Percentiles rank a stretch among this genome's conserved stretches.
These are phyloP conservation scores for Mrakia gelida DNA, from an alignment of 768 basidiomycete genomes.

Conservation along the genomic window DNA sequence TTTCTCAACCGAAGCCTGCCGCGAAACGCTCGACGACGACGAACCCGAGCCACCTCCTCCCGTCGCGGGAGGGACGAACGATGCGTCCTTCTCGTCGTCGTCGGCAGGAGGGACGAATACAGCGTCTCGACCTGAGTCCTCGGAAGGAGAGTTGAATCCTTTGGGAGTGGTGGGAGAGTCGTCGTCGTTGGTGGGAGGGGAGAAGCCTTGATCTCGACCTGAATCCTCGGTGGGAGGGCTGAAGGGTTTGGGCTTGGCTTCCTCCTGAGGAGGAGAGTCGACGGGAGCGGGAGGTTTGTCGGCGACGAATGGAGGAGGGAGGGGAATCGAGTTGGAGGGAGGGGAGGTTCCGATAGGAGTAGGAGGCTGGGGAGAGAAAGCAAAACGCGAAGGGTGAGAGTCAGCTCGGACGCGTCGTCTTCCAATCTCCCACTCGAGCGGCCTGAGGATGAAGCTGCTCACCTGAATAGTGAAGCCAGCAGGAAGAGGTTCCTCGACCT, in stretches of 20 bases:
- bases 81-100: constrained; percentile 2
- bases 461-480: constrained; percentile 14
- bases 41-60: background rate
- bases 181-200: constrained; percentile 7
- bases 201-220: background rate
- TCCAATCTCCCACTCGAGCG: background rate
- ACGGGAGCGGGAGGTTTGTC: background rate
- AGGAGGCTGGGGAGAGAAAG: constrained; percentile 2
- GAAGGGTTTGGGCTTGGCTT: background rate
- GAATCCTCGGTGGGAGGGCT: constrained; percentile 1
- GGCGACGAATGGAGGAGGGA: background rate
- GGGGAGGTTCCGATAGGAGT: constrained; percentile 8
- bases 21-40: background rate
- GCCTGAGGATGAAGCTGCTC: background rate
- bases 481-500: constrained; percentile 26
- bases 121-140: constrained; percentile 2
- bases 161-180: background rate
- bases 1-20: background rate
- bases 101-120: background rate
- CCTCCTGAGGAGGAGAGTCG: background rate
- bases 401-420: background rate
- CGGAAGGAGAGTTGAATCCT: background rate
- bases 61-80: background rate
- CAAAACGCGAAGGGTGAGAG: background rate
- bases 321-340: background rate